A percentile compares a stretch with the other conserved stretches of the same genome.
Conservation (phyloP, 345 rosid species). For the Noccaea bulbosa region DNA sequence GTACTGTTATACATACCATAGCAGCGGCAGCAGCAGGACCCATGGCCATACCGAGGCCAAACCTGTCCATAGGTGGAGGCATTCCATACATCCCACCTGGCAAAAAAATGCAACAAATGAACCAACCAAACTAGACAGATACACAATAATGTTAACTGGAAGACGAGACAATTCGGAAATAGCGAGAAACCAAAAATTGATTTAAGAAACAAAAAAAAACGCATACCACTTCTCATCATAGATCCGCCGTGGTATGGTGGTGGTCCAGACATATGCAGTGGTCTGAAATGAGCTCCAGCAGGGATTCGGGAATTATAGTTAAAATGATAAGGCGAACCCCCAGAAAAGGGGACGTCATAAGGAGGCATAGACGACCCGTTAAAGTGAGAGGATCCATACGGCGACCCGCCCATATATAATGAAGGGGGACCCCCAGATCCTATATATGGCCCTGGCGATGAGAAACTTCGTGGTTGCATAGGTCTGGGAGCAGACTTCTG, state of each 20-base stretch:
- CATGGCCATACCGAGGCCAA: slow-evolving; percentile 86
- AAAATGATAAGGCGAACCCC: slow-evolving; percentile 92
- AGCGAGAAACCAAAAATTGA: slow-evolving; percentile 20
- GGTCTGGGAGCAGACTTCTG: slow-evolving; percentile 91
- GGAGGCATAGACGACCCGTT: slow-evolving; percentile 86
- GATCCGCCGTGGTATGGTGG: slow-evolving; percentile 87
- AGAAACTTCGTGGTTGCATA: slow-evolving; percentile 63
- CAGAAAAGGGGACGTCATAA: slow-evolving; percentile 84
- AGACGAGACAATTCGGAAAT: slow-evolving; percentile 2
- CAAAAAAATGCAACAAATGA: slow-evolving; percentile 23
- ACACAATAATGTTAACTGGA: neutral
- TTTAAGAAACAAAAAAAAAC: neutral
- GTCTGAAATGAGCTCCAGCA: slow-evolving; percentile 85
- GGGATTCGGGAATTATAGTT: slow-evolving; percentile 73
- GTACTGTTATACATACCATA: slow-evolving; percentile 62
- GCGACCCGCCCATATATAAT: slow-evolving; percentile 84
- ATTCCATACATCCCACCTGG: slow-evolving; percentile 85
- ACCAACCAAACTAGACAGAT: slow-evolving; percentile 26
- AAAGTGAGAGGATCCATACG: slow-evolving; percentile 86
- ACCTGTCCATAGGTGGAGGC: slow-evolving; percentile 90
- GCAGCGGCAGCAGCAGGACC: slow-evolving; percentile 70
- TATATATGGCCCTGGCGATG: slow-evolving; percentile 74
- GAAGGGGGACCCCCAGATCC: slow-evolving; percentile 84
- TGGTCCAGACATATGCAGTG: slow-evolving; percentile 80
- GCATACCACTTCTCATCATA: slow-evolving; percentile 79